A percentile compares a stretch with the other conserved stretches of the same genome.
Evolutionary conservation across 495 filamentous ascomycete species (phyloP).

Genomic region (Letharia lupina): DNA sequence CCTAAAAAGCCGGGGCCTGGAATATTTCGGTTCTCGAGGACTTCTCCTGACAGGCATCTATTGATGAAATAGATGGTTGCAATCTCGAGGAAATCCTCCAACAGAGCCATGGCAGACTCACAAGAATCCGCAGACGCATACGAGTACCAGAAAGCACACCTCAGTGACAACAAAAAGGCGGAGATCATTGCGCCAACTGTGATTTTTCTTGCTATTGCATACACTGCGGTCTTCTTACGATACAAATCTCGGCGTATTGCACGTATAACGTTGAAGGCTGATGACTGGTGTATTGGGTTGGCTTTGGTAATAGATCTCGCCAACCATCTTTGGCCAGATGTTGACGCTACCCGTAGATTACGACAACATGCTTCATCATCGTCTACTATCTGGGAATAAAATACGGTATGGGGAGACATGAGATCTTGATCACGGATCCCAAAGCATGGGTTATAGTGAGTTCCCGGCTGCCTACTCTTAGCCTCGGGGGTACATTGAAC

Average conservation of each 20-base stretch:
- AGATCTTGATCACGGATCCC: background rate
- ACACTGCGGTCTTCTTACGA: background rate
- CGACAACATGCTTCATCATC: background rate
- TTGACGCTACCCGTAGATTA: background rate
- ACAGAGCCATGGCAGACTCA: background rate
- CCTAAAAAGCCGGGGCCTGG: background rate
- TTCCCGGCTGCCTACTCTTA: background rate
- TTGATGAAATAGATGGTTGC: background rate
- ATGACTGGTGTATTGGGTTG: slow-evolving; percentile 1
- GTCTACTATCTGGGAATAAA: background rate
- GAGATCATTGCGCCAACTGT: slow-evolving; percentile 1
- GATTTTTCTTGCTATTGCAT: background rate
- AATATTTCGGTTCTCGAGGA: background rate
- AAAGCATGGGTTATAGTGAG: slow-evolving; percentile 2
- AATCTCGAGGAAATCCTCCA: background rate
- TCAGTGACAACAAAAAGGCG: background rate
- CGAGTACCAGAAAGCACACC: background rate
- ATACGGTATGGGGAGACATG: slow-evolving; percentile 4
- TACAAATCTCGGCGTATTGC: slow-evolving; percentile 3
- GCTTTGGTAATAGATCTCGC: background rate
- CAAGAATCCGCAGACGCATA: background rate
- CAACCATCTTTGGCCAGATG: background rate
- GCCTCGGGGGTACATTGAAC: background rate
- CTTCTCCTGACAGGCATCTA: background rate
- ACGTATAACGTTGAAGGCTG: background rate